phyloP scores from a whole-genome alignment of 192 early-diverging fungal species.

The Gaertneriomyces sp. region DNA sequence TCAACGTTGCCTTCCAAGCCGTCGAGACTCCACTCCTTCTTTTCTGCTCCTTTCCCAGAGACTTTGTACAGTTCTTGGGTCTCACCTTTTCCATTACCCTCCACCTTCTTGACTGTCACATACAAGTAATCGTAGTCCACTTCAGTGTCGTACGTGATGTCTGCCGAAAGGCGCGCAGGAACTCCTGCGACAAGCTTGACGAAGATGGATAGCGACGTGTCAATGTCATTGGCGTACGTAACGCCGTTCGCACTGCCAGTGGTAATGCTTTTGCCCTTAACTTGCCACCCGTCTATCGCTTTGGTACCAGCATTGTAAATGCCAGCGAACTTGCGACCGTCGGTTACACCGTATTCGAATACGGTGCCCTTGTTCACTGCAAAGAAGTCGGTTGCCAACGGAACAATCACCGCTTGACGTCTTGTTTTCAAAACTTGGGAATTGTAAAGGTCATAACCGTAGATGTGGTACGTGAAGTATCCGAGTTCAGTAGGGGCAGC shows the following conservation, averaged over 20 bases:
- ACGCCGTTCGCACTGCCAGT: not conserved
- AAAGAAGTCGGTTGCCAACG: constrained; percentile 5
- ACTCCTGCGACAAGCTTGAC: constrained; percentile 2
- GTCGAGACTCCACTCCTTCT: not conserved
- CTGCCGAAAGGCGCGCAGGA: constrained; percentile 1
- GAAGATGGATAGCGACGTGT: constrained; percentile 12
- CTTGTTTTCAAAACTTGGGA: constrained; percentile 8
- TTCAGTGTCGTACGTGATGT: constrained; percentile 6
- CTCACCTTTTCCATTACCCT: not conserved
- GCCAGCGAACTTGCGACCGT: not conserved
- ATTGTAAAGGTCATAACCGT: not conserved
- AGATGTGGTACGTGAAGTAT: constrained; percentile 11
- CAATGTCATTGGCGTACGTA: constrained; percentile 4
- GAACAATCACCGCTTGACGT: not conserved
- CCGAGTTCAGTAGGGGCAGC: constrained; percentile 4
- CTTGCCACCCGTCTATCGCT: not conserved
- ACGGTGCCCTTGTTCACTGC: not conserved
- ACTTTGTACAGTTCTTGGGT: constrained; percentile 2
- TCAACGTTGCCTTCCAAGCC: constrained; percentile 10
- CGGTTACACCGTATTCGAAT: not conserved
- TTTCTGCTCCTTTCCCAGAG: constrained; percentile 1
- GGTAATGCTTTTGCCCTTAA: not conserved
- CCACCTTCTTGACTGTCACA: constrained; percentile 1
- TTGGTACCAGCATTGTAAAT: constrained; percentile 9
- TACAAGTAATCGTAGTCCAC: constrained; percentile 15